These are phyloP conservation scores for Rhododendron williamsianum DNA, from an alignment of 148 eudicot species.

Conservation along the genomic window DNA sequence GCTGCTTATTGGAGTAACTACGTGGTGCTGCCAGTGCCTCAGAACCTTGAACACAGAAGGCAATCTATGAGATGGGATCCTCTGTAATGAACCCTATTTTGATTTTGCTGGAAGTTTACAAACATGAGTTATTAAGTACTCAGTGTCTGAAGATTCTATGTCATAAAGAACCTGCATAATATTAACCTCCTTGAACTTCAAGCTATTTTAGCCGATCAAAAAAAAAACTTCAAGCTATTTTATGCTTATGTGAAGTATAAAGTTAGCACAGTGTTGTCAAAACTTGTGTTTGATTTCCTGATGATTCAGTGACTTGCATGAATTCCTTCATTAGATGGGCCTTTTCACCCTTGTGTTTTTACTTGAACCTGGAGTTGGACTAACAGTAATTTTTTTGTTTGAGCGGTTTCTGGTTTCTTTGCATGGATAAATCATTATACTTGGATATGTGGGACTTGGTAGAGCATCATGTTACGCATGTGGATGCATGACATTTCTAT, in stretches of 20 bases:
- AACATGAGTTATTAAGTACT: conserved; percentile 61
- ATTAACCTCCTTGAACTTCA: background rate
- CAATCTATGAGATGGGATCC: conserved; percentile 83
- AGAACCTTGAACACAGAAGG: conserved; percentile 87
- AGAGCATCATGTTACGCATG: background rate
- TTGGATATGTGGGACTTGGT: background rate
- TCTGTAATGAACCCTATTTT: conserved; percentile 65
- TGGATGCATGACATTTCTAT: background rate
- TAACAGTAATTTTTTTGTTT: background rate
- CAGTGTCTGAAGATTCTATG: background rate
- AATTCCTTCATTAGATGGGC: background rate
- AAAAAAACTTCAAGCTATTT: background rate
- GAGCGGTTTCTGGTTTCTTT: conserved; percentile 4
- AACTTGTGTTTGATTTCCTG: background rate
- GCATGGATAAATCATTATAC: background rate
- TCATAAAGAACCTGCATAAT: background rate
- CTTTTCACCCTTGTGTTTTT: background rate
- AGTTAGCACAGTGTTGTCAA: background rate
- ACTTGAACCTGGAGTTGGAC: background rate
- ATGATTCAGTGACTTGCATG: background rate
- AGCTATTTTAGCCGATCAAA: too few relatives aligned
- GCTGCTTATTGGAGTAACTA: conserved; percentile 85
- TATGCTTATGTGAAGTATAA: background rate
- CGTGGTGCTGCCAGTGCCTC: conserved; percentile 94
- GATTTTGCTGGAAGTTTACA: conserved; percentile 73